These are phyloP conservation scores for Xylogone sp. DNA, from an alignment of 2,329 filamentous ascomycete genomes.

Conservation along the genomic window DNA sequence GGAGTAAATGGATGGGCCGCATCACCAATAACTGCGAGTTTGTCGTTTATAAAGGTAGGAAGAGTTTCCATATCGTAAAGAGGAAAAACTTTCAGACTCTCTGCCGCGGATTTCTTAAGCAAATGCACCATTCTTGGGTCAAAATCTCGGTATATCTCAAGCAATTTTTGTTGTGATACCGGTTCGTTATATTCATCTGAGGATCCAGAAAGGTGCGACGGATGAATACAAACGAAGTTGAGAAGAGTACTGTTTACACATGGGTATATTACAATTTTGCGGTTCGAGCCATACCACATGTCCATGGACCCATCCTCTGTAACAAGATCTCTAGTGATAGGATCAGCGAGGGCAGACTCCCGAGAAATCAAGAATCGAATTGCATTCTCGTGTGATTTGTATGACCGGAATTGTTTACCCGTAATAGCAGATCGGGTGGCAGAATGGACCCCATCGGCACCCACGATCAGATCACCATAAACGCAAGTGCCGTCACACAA, in stretches of 20 bases:
- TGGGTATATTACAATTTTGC: constrained; percentile 44
- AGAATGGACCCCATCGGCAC: constrained; percentile 47
- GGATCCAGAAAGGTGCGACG: too few species aligned
- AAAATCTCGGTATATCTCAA: constrained; percentile 39
- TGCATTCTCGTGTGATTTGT: constrained; percentile 14
- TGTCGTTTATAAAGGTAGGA: constrained; percentile 49
- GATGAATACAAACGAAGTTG: constrained; percentile 51
- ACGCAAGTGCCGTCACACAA: constrained; percentile 41
- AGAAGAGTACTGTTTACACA: constrained; percentile 39
- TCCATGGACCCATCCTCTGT: constrained; percentile 25
- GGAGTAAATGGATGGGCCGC: constrained; percentile 67
- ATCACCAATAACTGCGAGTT: constrained; percentile 58
- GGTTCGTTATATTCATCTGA: too few species aligned
- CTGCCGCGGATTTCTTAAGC: constrained; percentile 37
- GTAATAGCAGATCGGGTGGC: constrained; percentile 1
- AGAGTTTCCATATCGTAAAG: constrained; percentile 60
- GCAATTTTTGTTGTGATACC: too few species aligned
- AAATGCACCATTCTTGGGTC: constrained; percentile 35
- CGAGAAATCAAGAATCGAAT: constrained; percentile 18
- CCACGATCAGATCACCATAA: constrained; percentile 46
- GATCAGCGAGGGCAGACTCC: constrained; percentile 27
- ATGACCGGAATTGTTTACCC: constrained; percentile 1
- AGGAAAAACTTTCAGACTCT: constrained; percentile 51
- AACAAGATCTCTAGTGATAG: constrained; percentile 29
- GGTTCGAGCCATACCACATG: constrained; percentile 39